Conservation (phyloP, 257 asterid genomes). For the Solanum neorickii region DNA sequence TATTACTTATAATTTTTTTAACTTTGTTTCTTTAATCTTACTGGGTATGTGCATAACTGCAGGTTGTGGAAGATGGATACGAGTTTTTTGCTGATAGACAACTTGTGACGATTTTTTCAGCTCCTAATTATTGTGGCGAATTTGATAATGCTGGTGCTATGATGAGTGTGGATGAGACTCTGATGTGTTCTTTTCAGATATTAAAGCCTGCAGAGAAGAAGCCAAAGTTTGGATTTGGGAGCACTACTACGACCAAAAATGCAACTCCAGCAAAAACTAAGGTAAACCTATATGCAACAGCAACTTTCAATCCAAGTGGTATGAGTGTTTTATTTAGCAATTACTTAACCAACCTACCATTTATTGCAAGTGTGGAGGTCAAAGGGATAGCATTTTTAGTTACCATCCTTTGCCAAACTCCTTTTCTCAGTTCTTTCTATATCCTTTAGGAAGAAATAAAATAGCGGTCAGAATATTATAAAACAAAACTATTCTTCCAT, state of each 20-base stretch:
- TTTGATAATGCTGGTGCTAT: constrained; percentile 1
- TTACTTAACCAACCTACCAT: neutral
- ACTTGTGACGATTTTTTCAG: neutral
- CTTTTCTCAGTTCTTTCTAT: neutral
- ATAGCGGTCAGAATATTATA: neutral
- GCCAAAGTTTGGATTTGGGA: constrained; percentile 18
- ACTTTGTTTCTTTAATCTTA: neutral
- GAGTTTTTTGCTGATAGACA: constrained; percentile 18
- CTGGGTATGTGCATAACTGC: neutral
- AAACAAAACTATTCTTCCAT: neutral
- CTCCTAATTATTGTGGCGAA: neutral
- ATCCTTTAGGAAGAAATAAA: neutral
- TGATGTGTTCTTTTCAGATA: constrained; percentile 20
- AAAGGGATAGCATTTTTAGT: neutral
- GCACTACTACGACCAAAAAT: constrained; percentile 3
- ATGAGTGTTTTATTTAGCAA: neutral
- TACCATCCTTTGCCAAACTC: neutral
- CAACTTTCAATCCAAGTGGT: neutral
- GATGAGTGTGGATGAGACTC: constrained; percentile 12
- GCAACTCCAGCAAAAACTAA: constrained; percentile 9
- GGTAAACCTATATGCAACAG: neutral
- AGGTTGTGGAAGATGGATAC: constrained; percentile 21
- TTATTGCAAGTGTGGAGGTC: neutral
- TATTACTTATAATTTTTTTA: neutral
- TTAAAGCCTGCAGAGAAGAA: constrained; percentile 16